Percentiles rank a stretch among this genome's conserved stretches.
Evolutionary conservation across 768 basidiomycete genomes (phyloP).

Genomic region (Mycena filopes): DNA sequence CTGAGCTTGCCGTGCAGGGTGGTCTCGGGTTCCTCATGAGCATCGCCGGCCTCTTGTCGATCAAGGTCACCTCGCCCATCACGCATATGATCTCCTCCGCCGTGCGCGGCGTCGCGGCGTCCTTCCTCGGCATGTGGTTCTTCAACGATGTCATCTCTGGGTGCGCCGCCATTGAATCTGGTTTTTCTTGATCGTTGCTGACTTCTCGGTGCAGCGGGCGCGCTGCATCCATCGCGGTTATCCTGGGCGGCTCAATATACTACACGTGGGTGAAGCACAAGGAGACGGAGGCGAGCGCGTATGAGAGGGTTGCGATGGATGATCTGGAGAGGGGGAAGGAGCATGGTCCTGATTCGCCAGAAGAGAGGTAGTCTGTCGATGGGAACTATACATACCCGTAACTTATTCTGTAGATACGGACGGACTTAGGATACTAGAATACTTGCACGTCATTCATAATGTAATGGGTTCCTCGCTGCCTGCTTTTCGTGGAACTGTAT

Average conservation of each 20-base stretch:
- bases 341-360: background rate
- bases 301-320: conserved; percentile 60
- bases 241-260: conserved; percentile 70
- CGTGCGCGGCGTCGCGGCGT: conserved; percentile 78
- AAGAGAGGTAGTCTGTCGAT: conserved; percentile 2
- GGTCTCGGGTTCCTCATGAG: conserved; percentile 80
- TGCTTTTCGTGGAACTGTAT: no score
- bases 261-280: conserved; percentile 74
- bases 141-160: conserved; percentile 71
- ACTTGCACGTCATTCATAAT: no score
- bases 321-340: conserved; percentile 57
- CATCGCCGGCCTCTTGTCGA: conserved; percentile 77
- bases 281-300: conserved; percentile 53
- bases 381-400: no score
- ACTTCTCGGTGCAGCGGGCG: conserved; percentile 62
- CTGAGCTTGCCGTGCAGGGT: conserved; percentile 52
- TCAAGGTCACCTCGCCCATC: conserved; percentile 85
- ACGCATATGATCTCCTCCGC: conserved; percentile 86
- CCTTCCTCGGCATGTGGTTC: conserved; percentile 67
- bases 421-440: no score
- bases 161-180: conserved; percentile 46
- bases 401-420: no score
- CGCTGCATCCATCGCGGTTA: conserved; percentile 65
- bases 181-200: background rate
- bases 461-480: no score